These are phyloP conservation scores for Platismatia glauca DNA, from an alignment of 495 filamentous ascomycete species.

Conservation along the genomic window DNA sequence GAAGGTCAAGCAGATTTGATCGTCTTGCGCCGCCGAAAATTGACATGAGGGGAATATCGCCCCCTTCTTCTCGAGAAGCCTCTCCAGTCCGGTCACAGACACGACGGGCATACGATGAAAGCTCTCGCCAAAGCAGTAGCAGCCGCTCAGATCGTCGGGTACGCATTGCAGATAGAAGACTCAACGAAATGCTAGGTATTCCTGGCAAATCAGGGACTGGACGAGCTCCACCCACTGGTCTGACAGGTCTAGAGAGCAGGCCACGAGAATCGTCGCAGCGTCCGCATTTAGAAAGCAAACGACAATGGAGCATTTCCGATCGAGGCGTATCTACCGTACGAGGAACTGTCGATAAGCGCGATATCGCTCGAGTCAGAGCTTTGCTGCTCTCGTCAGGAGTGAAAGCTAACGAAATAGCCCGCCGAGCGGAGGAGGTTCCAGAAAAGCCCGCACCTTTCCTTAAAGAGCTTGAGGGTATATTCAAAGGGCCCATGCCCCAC, in stretches of 20 bases:
- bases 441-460: constrained; percentile 36
- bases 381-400: constrained; percentile 75
- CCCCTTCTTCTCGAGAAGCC: constrained; percentile 17
- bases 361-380: constrained; percentile 64
- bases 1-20: constrained; percentile 41
- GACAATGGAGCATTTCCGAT: constrained; percentile 67
- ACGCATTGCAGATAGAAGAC: constrained; percentile 26
- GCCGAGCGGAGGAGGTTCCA: constrained; percentile 47
- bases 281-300: constrained; percentile 31
- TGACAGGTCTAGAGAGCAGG: constrained; percentile 36
- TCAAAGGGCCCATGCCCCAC: constrained; percentile 32
- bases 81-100: constrained; percentile 4
- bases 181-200: constrained; percentile 31
- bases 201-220: constrained; percentile 23
- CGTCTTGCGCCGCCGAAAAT: constrained; percentile 54
- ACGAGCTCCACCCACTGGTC: constrained; percentile 36
- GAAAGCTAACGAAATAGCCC: constrained; percentile 70
- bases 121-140: constrained; percentile 22
- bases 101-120: constrained; percentile 15
- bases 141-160: constrained; percentile 17
- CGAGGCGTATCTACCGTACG: constrained; percentile 35
- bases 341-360: constrained; percentile 46
- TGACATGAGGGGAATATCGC: constrained; percentile 39
- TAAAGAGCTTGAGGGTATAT: constrained; percentile 27
- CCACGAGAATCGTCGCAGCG: constrained; percentile 23